Evolutionary conservation across 1,284 basidiomycete species (phyloP).

Genomic region (Blastosporella zonata): DNA sequence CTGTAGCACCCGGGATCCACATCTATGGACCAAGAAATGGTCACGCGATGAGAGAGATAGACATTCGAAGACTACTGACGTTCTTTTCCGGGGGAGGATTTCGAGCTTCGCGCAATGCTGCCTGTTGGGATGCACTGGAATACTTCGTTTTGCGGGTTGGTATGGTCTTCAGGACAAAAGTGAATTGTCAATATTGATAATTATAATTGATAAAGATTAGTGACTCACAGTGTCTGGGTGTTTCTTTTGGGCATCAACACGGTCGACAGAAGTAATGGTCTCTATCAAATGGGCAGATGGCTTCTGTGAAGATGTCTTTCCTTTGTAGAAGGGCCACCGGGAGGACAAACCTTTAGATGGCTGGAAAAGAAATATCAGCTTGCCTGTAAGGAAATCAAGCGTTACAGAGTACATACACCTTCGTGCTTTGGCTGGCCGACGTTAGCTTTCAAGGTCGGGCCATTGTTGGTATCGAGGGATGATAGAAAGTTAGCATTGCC

Average conservation of each 20-base stretch:
- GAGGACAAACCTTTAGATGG: slow-evolving; percentile 8
- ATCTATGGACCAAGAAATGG: not conserved
- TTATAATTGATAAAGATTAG: no score
- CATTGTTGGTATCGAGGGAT: not conserved
- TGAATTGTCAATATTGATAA: no score
- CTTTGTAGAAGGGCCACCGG: slow-evolving; percentile 8
- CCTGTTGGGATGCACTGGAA: slow-evolving; percentile 9
- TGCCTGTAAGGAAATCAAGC: not conserved
- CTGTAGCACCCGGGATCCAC: not conserved
- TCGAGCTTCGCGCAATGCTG: not conserved
- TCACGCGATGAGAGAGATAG: not conserved
- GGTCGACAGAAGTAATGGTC: not conserved
- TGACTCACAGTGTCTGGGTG: slow-evolving; percentile 16
- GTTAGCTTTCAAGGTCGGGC: not conserved
- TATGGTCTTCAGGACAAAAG: slow-evolving; percentile 10
- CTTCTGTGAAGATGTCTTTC: slow-evolving; percentile 5
- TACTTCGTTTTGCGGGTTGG: slow-evolving; percentile 4
- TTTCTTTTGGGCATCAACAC: slow-evolving; percentile 2
- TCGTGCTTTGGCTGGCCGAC: not conserved
- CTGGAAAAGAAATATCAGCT: not conserved
- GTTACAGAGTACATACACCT: not conserved
- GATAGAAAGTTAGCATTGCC: not conserved
- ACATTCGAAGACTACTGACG: not conserved
- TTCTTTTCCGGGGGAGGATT: not conserved
- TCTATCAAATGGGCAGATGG: slow-evolving; percentile 1